phyloP scores from a whole-genome alignment of 2,329 filamentous ascomycete species.

The Dactylella cylindrospora region DNA sequence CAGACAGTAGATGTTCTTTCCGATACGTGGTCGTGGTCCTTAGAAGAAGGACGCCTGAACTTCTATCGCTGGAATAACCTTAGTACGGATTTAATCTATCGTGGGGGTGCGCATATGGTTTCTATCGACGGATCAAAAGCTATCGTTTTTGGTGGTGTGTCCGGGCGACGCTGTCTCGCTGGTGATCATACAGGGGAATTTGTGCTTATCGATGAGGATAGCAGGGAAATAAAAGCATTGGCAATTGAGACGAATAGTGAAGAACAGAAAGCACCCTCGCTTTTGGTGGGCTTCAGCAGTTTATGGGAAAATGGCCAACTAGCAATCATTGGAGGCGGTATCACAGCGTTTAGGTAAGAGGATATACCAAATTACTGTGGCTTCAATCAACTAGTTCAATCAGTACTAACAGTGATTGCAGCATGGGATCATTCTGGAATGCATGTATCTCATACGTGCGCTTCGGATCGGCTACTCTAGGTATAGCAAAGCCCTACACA shows the following conservation, averaged over 20 bases:
- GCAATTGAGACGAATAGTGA: background rate
- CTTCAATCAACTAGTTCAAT: background rate
- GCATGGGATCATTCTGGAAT: conserved; percentile 86
- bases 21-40: conserved; percentile 18
- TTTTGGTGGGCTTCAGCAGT: conserved; percentile 19
- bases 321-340: conserved; percentile 31
- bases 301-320: conserved; percentile 21
- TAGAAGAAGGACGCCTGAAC: conserved; percentile 3
- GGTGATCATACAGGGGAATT: conserved; percentile 18
- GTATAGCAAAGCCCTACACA: conserved; percentile 1
- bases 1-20: conserved; percentile 10
- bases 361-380: background rate
- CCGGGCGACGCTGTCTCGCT: conserved; percentile 25
- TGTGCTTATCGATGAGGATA: conserved; percentile 6
- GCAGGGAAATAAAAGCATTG: background rate
- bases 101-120: conserved; percentile 57
- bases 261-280: background rate
- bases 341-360: conserved; percentile 26
- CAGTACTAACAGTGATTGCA: conserved; percentile 63
- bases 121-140: conserved; percentile 46
- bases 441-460: conserved; percentile 54
- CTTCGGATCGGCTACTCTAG: background rate
- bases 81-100: background rate
- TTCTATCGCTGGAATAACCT: conserved; percentile 1
- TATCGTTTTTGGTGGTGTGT: conserved; percentile 47